These are phyloP conservation scores for Pseudoneurospora amorphoporcata DNA, from an alignment of 495 filamentous ascomycete genomes.

Conservation along the genomic window DNA sequence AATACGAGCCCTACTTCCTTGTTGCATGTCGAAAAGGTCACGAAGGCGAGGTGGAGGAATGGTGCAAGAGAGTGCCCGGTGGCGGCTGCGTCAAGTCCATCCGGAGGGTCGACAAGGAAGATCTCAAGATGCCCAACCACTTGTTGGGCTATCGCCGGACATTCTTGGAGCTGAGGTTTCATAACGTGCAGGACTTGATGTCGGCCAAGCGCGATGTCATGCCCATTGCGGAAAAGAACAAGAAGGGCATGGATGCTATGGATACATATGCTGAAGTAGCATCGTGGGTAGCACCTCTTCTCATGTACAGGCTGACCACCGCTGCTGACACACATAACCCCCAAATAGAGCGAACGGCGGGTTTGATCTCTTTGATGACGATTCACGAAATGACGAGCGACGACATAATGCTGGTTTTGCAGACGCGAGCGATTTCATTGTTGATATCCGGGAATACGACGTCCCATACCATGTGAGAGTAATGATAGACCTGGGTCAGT, in stretches of 20 bases:
- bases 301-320: neutral
- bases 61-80: constrained; percentile 70
- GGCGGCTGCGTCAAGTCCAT: constrained; percentile 77
- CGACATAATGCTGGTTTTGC: constrained; percentile 65
- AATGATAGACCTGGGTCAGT: constrained; percentile 82
- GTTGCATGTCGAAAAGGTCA: constrained; percentile 79
- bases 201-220: constrained; percentile 70
- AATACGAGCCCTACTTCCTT: constrained; percentile 95
- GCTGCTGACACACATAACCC: constrained; percentile 13
- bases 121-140: constrained; percentile 93
- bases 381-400: constrained; percentile 75
- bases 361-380: constrained; percentile 95
- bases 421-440: constrained; percentile 93
- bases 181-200: constrained; percentile 77
- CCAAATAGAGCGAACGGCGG: constrained; percentile 62
- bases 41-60: constrained; percentile 93
- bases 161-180: constrained; percentile 76
- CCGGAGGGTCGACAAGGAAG: constrained; percentile 77
- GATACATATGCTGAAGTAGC: constrained; percentile 97
- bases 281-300: constrained; percentile 44
- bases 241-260: constrained; percentile 87
- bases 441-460: constrained; percentile 98
- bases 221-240: constrained; percentile 94
- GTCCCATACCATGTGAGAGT: constrained; percentile 99
- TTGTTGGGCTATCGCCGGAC: constrained; percentile 80